Base-by-base conservation (phyloP, 2,329 filamentous ascomycete genomes). In the Fusarium guadeloupense region DNA sequence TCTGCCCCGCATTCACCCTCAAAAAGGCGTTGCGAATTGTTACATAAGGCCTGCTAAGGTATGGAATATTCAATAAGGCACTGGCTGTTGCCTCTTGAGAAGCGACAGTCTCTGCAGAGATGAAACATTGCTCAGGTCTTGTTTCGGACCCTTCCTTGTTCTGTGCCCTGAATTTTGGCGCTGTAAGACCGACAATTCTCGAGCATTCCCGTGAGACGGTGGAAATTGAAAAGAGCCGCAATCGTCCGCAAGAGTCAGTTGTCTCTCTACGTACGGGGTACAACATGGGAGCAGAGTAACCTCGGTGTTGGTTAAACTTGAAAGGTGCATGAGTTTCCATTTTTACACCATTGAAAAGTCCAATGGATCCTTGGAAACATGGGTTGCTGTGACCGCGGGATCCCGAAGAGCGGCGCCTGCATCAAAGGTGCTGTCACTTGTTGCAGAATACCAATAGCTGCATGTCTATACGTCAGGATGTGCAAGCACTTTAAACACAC, bases 401-500 rank as follows among this genome's bases (percentile, higher is more conserved):
- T 49, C 55, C 53, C 44, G 57, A 42, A 33, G 21, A 50, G 45
- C 54, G 21, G 64, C 51, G 34, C 40, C 21, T 65, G 56, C 62
- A 62, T 63, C 38, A 67, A 55, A 52, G 33, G 54, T 56, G 53
- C 52, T 59, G 52, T 52, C 51, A 62, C 60, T 34, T 58, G 23
- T 33, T 50, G 42, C 37, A 48, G 45, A 59, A 62, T 54, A 41
- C 51, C 51, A 60, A 57, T 53, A 20, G 50, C 48, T 40, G 40
- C 26, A 41, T 19, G 35, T 47, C 44, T 43, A 44, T 49, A 39
- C 46, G 58, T 66, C 52, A 52, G 47, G 37, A 53, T 64, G 67
- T 59, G 64, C 67, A 69, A 63, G 55, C 66, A 68, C 64, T 68
- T 54, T 57, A 67, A 37, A n/a, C n/a, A n/a, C n/a, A n/a, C 38